Conservation (phyloP, 306 rosid genomes). For the Canavalia gladiata region DNA sequence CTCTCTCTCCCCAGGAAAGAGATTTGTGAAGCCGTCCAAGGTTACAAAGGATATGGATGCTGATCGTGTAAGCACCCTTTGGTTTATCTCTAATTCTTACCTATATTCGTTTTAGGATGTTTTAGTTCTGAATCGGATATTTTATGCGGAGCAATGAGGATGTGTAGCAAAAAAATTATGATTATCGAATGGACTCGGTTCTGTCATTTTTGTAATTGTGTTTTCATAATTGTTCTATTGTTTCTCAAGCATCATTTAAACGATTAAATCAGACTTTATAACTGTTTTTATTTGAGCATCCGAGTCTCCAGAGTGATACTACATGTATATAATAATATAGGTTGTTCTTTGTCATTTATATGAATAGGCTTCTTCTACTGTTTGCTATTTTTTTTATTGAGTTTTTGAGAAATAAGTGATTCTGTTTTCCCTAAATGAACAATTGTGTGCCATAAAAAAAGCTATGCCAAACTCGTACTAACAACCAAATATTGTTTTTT, state of each 20-base stretch:
- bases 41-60: conserved; percentile 78
- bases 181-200: not conserved
- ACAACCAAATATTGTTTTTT: not conserved
- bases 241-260: not conserved
- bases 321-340: not conserved
- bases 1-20: conserved; percentile 63
- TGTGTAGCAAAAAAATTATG: not conserved
- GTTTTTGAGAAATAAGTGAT: too few species aligned
- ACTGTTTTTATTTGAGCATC: not conserved
- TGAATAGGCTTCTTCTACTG: not conserved
- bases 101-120: not conserved
- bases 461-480: too few species aligned
- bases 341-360: not conserved
- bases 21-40: conserved; percentile 76
- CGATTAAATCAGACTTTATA: not conserved
- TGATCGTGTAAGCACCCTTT: conserved; percentile 71
- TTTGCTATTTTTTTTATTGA: not conserved
- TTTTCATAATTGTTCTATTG: not conserved
- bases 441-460: too few species aligned
- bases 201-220: not conserved
- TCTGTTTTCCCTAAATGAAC: too few species aligned
- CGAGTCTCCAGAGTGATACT: not conserved
- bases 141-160: not conserved
- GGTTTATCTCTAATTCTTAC: not conserved
- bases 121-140: conserved; percentile 2